phyloP scores from a whole-genome alignment of 73 alveolate genomes.

The Stentor coeruleus region DNA sequence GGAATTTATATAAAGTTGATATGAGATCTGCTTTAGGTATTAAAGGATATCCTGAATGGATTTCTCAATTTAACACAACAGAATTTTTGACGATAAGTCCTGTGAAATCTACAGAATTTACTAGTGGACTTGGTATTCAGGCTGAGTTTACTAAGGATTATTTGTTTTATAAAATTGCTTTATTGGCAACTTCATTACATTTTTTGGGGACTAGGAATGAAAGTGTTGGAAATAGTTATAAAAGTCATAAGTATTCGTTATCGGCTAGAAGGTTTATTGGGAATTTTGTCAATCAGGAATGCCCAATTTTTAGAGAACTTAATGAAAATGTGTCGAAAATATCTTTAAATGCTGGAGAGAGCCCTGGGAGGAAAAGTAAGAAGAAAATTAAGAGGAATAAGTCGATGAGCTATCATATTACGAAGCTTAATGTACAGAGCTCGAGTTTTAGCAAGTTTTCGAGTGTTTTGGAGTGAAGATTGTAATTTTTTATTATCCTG shows the following conservation, averaged over 20 bases:
- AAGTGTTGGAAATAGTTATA: neutral
- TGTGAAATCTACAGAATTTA: neutral
- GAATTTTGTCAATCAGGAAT: too few species aligned
- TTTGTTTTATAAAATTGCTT: neutral
- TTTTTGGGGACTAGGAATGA: neutral
- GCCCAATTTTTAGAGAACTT: neutral
- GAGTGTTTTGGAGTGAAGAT: neutral
- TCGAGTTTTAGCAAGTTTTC: neutral
- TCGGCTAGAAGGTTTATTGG: neutral
- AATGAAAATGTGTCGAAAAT: too few species aligned
- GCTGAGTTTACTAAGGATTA: conserved; percentile 22
- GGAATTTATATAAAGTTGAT: neutral
- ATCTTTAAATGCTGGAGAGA: too few species aligned
- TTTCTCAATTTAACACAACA: neutral
- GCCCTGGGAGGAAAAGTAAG: neutral
- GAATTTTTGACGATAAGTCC: neutral
- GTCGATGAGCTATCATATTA: neutral
- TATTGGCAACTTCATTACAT: neutral
- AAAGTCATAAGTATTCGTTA: neutral
- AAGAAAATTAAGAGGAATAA: neutral
- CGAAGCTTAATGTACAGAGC: neutral
- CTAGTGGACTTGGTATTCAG: conserved; percentile 11
- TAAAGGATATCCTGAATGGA: conserved; percentile 15
- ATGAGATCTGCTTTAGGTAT: conserved; percentile 19
- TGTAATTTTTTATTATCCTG: neutral